Conservation (phyloP, 345 rosid species). For the Rhizophora apiculata region DNA sequence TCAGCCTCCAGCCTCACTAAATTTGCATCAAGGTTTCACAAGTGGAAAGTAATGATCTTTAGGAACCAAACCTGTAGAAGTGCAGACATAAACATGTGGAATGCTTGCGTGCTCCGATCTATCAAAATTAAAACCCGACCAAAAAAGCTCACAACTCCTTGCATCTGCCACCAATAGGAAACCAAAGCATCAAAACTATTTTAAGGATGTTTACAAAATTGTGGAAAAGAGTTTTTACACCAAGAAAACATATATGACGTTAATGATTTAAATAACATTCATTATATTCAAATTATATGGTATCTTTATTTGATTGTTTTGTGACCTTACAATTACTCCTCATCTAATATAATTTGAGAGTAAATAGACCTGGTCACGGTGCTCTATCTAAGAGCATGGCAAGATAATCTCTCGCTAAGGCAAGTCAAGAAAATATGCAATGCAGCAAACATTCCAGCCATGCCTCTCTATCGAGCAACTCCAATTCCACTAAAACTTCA, state of each 20-base stretch:
- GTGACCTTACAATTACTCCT: neutral
- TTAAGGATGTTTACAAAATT: neutral
- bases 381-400: neutral
- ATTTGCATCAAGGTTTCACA: too few species aligned
- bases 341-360: neutral
- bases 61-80: constrained; percentile 29
- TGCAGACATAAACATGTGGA: constrained; percentile 36
- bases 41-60: neutral
- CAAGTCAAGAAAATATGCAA: neutral
- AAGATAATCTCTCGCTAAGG: too few species aligned
- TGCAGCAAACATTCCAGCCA: too few species aligned
- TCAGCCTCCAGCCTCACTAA: too few species aligned
- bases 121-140: constrained; percentile 33
- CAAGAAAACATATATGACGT: neutral
- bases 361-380: neutral
- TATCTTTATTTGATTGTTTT: neutral
- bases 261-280: neutral
- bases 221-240: neutral
- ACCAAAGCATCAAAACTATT: neutral
- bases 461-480: too few species aligned
- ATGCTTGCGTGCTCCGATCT: constrained; percentile 34
- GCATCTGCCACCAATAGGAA: constrained; percentile 23
- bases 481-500: neutral
- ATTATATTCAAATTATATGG: neutral
- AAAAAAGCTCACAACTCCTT: constrained; percentile 33